Conservation (phyloP, 441 rosid species). For the Corymbia citriodora region DNA sequence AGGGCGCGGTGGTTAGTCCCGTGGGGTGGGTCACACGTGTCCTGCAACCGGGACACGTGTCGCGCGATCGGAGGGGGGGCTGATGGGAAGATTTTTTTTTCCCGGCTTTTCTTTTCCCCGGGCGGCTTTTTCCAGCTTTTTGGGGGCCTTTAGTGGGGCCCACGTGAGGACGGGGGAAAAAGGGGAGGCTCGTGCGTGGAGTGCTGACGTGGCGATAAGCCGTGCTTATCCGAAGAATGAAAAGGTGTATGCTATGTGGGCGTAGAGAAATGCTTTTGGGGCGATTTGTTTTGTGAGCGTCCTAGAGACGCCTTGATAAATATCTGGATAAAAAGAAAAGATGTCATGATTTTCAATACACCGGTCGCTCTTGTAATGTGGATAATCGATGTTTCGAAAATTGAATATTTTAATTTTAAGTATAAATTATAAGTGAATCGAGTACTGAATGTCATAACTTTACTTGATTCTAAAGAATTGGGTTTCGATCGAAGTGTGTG, state of each 20-base stretch:
- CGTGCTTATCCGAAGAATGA: not conserved
- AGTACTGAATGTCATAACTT: no score
- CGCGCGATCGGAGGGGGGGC: not conserved
- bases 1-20: not conserved
- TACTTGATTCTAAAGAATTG: not conserved
- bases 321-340: no score
- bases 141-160: not conserved
- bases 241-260: not conserved
- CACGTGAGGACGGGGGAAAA: not conserved
- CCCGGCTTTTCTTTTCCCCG: not conserved
- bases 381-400: accelerated
- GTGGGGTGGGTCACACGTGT: not conserved
- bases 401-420: no score
- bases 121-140: not conserved
- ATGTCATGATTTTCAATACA: no score
- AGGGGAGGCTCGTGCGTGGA: not conserved
- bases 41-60: not conserved
- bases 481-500: not conserved
- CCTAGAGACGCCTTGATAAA: no score
- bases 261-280: no score
- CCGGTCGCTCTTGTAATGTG: not conserved
- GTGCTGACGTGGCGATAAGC: not conserved
- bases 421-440: no score
- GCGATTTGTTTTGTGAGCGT: no score
- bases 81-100: not conserved